Conservation (phyloP, 805 yeast species). For the Ogataea parapolymorpha region DNA sequence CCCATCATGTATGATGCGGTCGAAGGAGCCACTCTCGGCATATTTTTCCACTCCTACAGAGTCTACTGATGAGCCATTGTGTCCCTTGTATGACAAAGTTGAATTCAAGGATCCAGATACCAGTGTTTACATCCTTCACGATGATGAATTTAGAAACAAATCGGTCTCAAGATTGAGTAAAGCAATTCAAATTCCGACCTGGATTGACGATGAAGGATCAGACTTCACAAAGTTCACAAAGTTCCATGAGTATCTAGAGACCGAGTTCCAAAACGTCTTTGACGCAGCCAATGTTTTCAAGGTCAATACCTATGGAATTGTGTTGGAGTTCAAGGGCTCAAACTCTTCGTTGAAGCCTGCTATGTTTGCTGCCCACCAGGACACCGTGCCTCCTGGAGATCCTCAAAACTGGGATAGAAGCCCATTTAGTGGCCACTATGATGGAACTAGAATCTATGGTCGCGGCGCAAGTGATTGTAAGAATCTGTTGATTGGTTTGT, state of each 20-base stretch:
- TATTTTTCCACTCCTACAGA: not conserved
- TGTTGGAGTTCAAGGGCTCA: slow-evolving; percentile 62
- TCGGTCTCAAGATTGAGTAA: slow-evolving; percentile 44
- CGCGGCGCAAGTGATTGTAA: slow-evolving; percentile 80
- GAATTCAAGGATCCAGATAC: slow-evolving; percentile 15
- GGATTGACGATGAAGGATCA: slow-evolving; percentile 29
- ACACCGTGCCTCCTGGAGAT: slow-evolving; percentile 72
- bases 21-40: no score
- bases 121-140: slow-evolving; percentile 30
- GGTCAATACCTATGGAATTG: slow-evolving; percentile 61
- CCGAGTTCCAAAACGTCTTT: slow-evolving; percentile 53
- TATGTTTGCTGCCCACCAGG: slow-evolving; percentile 73
- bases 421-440: slow-evolving; percentile 66
- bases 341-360: slow-evolving; percentile 53
- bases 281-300: slow-evolving; percentile 42
- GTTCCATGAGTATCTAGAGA: slow-evolving; percentile 48
- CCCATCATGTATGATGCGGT: no score
- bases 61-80: slow-evolving; percentile 15
- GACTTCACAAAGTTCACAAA: slow-evolving; percentile 22
- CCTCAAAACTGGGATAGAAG: slow-evolving; percentile 64
- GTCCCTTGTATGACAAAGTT: slow-evolving; percentile 27
- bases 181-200: slow-evolving; percentile 53
- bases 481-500: slow-evolving; percentile 57
- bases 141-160: slow-evolving; percentile 30
- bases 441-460: slow-evolving; percentile 67